These are phyloP conservation scores for Tulasnella sp. DNA, from an alignment of 768 basidiomycete genomes.

Conservation along the genomic window DNA sequence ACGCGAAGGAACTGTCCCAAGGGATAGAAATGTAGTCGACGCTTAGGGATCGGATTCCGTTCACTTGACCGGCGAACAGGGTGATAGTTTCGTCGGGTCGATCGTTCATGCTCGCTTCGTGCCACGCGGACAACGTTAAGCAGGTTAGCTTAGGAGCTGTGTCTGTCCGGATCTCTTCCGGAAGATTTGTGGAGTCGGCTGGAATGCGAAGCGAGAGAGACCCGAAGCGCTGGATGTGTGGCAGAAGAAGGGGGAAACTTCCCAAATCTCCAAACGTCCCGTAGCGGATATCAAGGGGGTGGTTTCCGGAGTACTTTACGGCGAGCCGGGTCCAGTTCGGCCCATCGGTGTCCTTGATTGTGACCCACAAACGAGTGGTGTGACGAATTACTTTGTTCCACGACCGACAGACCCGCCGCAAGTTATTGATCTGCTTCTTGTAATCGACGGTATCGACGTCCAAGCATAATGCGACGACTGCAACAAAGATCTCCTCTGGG, in stretches of 20 bases:
- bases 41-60: neutral
- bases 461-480: neutral
- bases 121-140: neutral
- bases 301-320: neutral
- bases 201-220: neutral
- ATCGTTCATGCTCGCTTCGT: neutral
- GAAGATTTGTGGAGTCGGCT: neutral
- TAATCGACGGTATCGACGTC: neutral
- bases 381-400: neutral
- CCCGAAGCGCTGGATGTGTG: neutral
- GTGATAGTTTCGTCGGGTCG: neutral
- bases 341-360: slow-evolving; percentile 11
- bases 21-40: neutral
- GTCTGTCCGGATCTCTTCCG: neutral
- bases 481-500: neutral
- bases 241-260: neutral
- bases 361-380: neutral
- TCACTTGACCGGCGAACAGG: neutral
- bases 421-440: neutral
- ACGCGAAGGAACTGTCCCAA: neutral
- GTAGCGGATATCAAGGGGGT: neutral
- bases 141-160: neutral
- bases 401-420: neutral
- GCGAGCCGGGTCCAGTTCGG: neutral
- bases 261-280: neutral